Evolutionary conservation across 2,329 filamentous ascomycete genomes (phyloP), one percentile per base, ranked within the genome.

Genomic region (Tolypocladium capitatum): DNA sequence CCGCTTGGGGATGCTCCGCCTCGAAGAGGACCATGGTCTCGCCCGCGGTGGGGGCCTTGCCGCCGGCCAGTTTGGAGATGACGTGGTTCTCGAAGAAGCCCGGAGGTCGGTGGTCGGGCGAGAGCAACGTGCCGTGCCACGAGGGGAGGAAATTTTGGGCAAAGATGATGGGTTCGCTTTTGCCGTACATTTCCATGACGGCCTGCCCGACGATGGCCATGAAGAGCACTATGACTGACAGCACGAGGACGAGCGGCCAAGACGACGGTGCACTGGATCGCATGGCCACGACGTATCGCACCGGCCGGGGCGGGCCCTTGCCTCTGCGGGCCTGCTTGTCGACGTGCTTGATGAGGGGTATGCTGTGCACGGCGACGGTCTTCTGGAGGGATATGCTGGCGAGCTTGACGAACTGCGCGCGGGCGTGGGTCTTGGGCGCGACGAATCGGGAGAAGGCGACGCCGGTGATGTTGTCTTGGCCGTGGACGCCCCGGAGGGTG

Each of bases 371-470:
- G 30, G 84, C 80, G 36, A 89, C 79, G 0, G 81, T 86, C 61
- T 89, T 90, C 51, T 81, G 83, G 56, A 94, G 81, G 44, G 84
- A 88, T 36, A 87, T 84, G 43, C 85, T 90, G 30, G 86, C 89
- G 4, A 95, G 76, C 56, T 86, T 86, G 55, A 94, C 69, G 58
- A 50, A 59, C 45, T 64, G 65, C 44, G 58, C 54, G 14, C 58
- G 60, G 35, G 57, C 45, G 67, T 68, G 47, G 62, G 56, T 68
- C 52, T 74, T 69, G n/a, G 76, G 78, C 1, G 76, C 68, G 21
- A 63, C 60, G 60, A 82, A 83, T 48, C 67, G 66, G 4, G 78
- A 80, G 58, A 83, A 79, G 10, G 73, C 68, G 13, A 83, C 59
- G 41, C 72, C 71, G 3, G 80, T 81, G 55, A 83, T 80, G 53